These are phyloP conservation scores for Alternaria hordeiaustralica DNA, from an alignment of 2,329 filamentous ascomycete species.

Conservation along the genomic window DNA sequence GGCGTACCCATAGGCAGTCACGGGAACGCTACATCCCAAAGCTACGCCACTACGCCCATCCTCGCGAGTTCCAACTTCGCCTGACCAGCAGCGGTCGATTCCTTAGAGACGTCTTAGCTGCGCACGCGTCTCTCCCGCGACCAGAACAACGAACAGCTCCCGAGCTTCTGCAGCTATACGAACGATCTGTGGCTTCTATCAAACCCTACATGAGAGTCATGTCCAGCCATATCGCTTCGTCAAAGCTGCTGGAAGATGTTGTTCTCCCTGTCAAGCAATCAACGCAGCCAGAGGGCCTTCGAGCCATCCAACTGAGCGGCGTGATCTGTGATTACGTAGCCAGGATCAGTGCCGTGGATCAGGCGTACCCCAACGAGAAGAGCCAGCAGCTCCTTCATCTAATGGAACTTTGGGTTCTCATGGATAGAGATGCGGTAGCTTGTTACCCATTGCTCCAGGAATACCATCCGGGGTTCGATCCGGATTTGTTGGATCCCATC, in stretches of 20 bases:
- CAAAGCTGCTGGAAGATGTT: constrained; percentile 21
- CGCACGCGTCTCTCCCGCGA: neutral
- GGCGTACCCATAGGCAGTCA: constrained; percentile 22
- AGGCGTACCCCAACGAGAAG: constrained; percentile 54
- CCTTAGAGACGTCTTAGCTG: constrained; percentile 7
- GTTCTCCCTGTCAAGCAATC: constrained; percentile 40
- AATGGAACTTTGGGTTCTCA: constrained; percentile 64
- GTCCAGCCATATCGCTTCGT: constrained; percentile 16
- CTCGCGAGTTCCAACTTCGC: constrained; percentile 22
- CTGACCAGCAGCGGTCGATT: constrained; percentile 26
- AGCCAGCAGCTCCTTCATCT: constrained; percentile 61
- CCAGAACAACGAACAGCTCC: neutral
- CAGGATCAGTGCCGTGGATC: constrained; percentile 25
- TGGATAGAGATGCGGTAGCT: constrained; percentile 59
- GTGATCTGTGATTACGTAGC: constrained; percentile 12
- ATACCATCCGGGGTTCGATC: constrained; percentile 60
- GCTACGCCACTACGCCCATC: constrained; percentile 50
- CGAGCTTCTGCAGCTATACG: constrained; percentile 23
- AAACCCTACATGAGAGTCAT: constrained; percentile 23
- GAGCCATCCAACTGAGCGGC: constrained; percentile 52
- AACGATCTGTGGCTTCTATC: constrained; percentile 9
- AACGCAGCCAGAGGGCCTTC: neutral
- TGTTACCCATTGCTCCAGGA: constrained; percentile 57
- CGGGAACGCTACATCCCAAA: constrained; percentile 50
- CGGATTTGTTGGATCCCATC: constrained; percentile 61